phyloP scores from a whole-genome alignment of 768 basidiomycete species.

The Suillus subaureus region DNA sequence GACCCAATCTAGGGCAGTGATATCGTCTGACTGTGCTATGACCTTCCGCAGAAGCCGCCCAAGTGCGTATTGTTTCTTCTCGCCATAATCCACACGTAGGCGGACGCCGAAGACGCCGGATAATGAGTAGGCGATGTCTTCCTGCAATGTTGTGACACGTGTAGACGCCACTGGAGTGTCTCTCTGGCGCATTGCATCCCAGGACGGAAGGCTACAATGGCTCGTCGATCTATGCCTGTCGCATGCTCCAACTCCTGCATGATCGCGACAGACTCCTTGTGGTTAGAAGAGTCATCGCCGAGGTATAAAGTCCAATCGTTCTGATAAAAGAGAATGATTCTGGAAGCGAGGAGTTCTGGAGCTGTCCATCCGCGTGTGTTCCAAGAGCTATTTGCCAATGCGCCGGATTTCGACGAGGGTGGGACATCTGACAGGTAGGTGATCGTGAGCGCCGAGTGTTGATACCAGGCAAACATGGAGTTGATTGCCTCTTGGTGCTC shows the following conservation, averaged over 20 bases:
- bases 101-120: background rate
- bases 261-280: background rate
- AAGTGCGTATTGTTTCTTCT: background rate
- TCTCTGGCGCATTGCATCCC: background rate
- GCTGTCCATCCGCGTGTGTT: background rate
- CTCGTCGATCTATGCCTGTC: background rate
- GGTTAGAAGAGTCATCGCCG: background rate
- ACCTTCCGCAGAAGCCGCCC: background rate
- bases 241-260: background rate
- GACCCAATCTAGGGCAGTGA: background rate
- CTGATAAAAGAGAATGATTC: background rate
- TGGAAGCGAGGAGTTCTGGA: background rate
- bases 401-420: background rate
- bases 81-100: background rate
- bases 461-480: background rate
- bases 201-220: background rate
- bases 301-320: background rate
- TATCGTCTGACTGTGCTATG: background rate
- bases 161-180: background rate
- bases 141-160: background rate
- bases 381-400: background rate
- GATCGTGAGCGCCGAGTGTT: background rate
- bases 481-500: background rate
- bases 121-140: background rate
- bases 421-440: background rate